Base-by-base conservation (phyloP, 2,329 filamentous ascomycete genomes). In the Fusarium sambucinum region DNA sequence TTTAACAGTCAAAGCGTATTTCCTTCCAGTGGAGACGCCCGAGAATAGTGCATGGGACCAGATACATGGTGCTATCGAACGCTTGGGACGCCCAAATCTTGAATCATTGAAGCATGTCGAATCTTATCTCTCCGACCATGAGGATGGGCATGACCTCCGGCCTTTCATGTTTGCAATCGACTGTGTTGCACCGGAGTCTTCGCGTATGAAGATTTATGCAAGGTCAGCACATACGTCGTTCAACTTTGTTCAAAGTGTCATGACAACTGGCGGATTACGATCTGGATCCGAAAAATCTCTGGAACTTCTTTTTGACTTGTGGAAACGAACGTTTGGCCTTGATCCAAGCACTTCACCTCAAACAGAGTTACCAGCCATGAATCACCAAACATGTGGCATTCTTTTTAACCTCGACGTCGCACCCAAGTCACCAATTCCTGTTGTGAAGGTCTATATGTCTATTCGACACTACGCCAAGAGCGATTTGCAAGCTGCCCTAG, bases 151-250 rank as follows among this genome's bases (percentile, higher is more conserved):
- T 5, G 9, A 23, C 3, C 29, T 53, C 3, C 38, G 12, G 4
- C 55, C 55, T 14, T 57, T 57, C 47, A 57, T 57, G 55, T 9
- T 44, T 9, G 55, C 37, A 14, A 57, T 57, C 23, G 47, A 57
- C 11, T 42, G 40, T 19, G 47, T 57, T 11, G 19, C 13, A 4
- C 30, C 37, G 4, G 30, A 21, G 12, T 14, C 14, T 17, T 53
- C 54, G n/a, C n/a, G 46, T 4, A 25, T 57, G 11, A 53, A 53
- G n/a, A 42, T 57, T 16, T 57, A 57, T 21, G 23, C 23, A 16
- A 42, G 47, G 21, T 57, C 47, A 10, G 19, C 19, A 8, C 37
- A 44, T 21, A 53, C 47, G 3, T 53, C 55, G 6, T 54, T 57
- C 14, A 37, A 29, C 17, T 57, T 54, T 14, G 30, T 44, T 9